Evolutionary conservation across 331 rosid genomes (phyloP).

Genomic region (Malus hybrid): DNA sequence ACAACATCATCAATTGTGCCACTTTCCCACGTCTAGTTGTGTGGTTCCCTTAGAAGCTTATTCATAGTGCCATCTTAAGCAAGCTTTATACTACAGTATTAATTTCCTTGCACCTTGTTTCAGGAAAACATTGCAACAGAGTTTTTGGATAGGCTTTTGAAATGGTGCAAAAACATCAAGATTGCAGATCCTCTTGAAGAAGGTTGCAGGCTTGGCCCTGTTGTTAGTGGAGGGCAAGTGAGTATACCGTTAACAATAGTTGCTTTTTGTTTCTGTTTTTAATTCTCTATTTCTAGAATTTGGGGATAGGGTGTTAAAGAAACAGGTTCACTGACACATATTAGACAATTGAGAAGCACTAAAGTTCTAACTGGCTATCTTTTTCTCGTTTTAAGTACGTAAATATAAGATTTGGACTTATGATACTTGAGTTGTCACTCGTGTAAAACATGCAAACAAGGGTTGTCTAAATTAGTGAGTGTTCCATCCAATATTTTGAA

Average conservation of each 20-base stretch:
- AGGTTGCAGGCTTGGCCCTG: slow-evolving; percentile 98
- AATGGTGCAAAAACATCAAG: slow-evolving; percentile 81
- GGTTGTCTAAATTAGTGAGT: not conserved
- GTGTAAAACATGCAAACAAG: not conserved
- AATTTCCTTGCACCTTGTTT: slow-evolving; percentile 16
- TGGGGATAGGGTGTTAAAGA: not conserved
- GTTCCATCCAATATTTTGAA: not conserved
- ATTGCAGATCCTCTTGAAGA: slow-evolving; percentile 96
- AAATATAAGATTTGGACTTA: not conserved
- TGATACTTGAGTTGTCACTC: not conserved
- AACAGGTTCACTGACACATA: not conserved
- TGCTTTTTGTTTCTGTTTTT: not conserved
- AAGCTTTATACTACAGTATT: not conserved
- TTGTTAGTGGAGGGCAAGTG: slow-evolving; percentile 89
- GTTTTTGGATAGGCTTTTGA: slow-evolving; percentile 59
- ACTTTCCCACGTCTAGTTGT: not conserved
- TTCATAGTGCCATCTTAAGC: not conserved
- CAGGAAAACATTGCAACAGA: slow-evolving; percentile 85
- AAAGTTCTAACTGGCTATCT: not conserved
- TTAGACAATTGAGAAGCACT: not conserved
- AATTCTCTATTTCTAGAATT: not conserved
- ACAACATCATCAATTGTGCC: not conserved
- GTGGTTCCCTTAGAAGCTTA: not conserved
- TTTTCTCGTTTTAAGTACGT: not conserved
- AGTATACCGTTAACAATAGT: slow-evolving; percentile 9